Evolutionary conservation across 2,329 filamentous ascomycete genomes (phyloP), one percentile per base, ranked within the genome.

Genomic region (Alternaria ventricosa): DNA sequence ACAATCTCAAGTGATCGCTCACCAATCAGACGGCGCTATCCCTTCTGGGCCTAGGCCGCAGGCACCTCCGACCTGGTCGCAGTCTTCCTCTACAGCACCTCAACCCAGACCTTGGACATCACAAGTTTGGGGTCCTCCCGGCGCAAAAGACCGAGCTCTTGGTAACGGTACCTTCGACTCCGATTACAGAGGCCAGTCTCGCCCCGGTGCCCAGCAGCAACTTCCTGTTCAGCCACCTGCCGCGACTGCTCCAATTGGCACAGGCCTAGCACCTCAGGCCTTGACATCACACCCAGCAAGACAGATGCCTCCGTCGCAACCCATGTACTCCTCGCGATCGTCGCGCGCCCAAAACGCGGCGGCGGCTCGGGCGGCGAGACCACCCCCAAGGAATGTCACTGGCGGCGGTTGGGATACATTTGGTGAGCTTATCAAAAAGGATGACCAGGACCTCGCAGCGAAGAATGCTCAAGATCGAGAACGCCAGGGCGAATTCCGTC

Each of bases 131-230:
- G 91, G 89, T 18, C 88, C 90, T 46, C 90, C 89, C n/a, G 88
- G 75, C 62, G 63, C 88, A 58, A 90, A 87, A 70, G 89, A 92
- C 68, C 86, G 89, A 57, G 89, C 88, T 11, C 88, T 94, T 20
- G 92, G 92, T 4, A 94, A 94, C 76, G 92, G 92, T 46, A 93
- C 91, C 0, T 94, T 94, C 72, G 88, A 87, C 60, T 84, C 87
- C 12, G 87, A 89, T 68, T 83, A 90, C 27, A 82, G 83, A 47
- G 76, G 84, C 18, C 80, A 86, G 12, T 81, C 82, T 56, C 77
- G 83, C 53, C 78, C 75, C 23, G 59, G 68, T 43, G 28, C 71
- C 9, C 72, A 75, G 51, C 71, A 71, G 58, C 71, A 75, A 59
- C 70, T 77, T 61, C 67, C 74, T 53, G 55, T 69, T 10, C 75